Evolutionary conservation across 352 stramenopile species (phyloP).

Genomic region (Phytophthora pinifolia): DNA sequence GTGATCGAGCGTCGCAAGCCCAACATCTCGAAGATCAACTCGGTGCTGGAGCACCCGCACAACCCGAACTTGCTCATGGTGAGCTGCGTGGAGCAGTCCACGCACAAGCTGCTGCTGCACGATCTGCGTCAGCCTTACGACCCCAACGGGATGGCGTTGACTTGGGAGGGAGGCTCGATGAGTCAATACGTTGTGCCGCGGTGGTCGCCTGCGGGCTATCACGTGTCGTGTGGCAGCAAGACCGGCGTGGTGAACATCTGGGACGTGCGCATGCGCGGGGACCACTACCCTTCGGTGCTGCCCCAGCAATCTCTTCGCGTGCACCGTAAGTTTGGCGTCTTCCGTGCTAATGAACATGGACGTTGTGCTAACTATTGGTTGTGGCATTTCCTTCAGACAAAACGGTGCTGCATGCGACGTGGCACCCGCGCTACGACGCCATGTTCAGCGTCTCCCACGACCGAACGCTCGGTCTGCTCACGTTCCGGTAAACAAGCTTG

Average conservation of each 20-base stretch:
- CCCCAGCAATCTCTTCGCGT: slow-evolving; percentile 75
- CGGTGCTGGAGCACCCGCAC: slow-evolving; percentile 78
- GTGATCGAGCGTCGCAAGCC: slow-evolving; percentile 78
- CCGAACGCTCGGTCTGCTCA: slow-evolving; percentile 72
- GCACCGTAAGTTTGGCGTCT: slow-evolving; percentile 60
- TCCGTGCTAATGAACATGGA: too few species aligned
- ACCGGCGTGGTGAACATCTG: slow-evolving; percentile 70
- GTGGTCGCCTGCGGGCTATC: slow-evolving; percentile 71
- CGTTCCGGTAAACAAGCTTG: slow-evolving; percentile 48
- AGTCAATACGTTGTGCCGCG: slow-evolving; percentile 86
- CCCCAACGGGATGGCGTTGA: slow-evolving; percentile 57
- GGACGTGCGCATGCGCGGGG: slow-evolving; percentile 71
- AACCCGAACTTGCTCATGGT: slow-evolving; percentile 81
- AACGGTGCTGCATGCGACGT: slow-evolving; percentile 85
- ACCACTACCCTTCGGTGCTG: slow-evolving; percentile 52
- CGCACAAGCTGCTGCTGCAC: slow-evolving; percentile 74
- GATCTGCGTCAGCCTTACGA: slow-evolving; percentile 67
- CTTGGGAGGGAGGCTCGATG: slow-evolving; percentile 64
- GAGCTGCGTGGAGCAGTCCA: slow-evolving; percentile 62
- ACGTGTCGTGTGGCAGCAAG: slow-evolving; percentile 74
- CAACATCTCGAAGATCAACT: slow-evolving; percentile 84
- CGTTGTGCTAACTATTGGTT: too few species aligned
- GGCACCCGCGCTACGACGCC: slow-evolving; percentile 81
- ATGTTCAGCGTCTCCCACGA: slow-evolving; percentile 88
- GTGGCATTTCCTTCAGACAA: slow-evolving; percentile 46